These are phyloP conservation scores for Selenicereus undatus DNA, from an alignment of 148 eudicot genomes.

Conservation along the genomic window DNA sequence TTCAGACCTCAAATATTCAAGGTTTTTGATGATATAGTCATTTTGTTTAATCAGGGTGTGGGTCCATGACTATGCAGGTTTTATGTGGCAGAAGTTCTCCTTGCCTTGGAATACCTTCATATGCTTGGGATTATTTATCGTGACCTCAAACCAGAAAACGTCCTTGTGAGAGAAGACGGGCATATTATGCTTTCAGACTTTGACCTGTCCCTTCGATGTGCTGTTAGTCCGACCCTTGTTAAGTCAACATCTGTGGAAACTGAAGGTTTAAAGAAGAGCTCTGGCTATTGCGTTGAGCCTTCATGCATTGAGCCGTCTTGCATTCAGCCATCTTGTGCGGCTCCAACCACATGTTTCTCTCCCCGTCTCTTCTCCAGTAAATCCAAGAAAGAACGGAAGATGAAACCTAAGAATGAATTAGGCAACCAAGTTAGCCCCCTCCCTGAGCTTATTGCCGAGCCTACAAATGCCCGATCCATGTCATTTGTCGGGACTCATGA, in stretches of 20 bases:
- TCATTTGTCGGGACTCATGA: conserved; percentile 97
- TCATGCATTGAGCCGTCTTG: conserved; percentile 89
- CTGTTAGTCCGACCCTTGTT: conserved; percentile 80
- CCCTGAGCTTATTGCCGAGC: conserved; percentile 92
- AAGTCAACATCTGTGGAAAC: conserved; percentile 47
- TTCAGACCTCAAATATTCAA: neutral
- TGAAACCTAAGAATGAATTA: conserved; percentile 60
- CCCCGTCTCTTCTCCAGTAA: conserved; percentile 73
- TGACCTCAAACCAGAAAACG: conserved; percentile 93
- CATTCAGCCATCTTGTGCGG: conserved; percentile 68
- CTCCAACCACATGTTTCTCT: conserved; percentile 65
- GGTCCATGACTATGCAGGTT: conserved; percentile 47
- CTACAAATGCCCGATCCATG: conserved; percentile 86
- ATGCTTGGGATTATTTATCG: conserved; percentile 97
- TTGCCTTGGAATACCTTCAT: conserved; percentile 93
- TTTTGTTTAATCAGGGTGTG: neutral
- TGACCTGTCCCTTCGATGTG: conserved; percentile 88
- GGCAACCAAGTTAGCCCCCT: conserved; percentile 78
- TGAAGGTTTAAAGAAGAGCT: conserved; percentile 41
- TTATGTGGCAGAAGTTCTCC: conserved; percentile 87
- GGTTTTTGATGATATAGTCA: neutral
- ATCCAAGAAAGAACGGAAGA: conserved; percentile 58
- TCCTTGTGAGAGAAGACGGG: conserved; percentile 90
- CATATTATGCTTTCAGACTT: conserved; percentile 96
- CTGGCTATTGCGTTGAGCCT: conserved; percentile 65